Evolutionary conservation across 805 yeast species (phyloP).

Genomic region (Kodamaea sagamina): DNA sequence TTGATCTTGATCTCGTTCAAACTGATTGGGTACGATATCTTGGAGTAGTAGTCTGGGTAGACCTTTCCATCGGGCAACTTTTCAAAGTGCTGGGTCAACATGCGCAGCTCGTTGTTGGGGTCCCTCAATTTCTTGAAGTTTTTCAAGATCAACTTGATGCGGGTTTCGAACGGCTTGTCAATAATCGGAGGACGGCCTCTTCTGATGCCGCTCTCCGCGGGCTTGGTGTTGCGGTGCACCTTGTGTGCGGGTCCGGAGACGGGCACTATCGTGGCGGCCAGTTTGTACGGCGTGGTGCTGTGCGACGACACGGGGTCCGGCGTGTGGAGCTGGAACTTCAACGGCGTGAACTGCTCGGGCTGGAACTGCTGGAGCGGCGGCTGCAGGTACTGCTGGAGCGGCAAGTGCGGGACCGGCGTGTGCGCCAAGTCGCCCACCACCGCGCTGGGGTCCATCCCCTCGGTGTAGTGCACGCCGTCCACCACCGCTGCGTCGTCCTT

Average conservation of each 20-base stretch:
- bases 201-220: slow-evolving; percentile 53
- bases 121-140: slow-evolving; percentile 73
- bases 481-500: slow-evolving; percentile 14
- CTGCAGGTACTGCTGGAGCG: slow-evolving; percentile 4
- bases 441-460: slow-evolving; percentile 9
- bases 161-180: slow-evolving; percentile 87
- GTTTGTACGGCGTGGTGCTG: slow-evolving; percentile 3
- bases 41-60: slow-evolving; percentile 55
- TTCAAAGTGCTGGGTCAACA: slow-evolving; percentile 70
- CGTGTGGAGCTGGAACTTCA: slow-evolving; percentile 13
- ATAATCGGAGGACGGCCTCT: slow-evolving; percentile 91
- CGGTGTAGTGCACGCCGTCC: slow-evolving; percentile 16
- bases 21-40: slow-evolving; percentile 60
- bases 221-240: slow-evolving; percentile 5
- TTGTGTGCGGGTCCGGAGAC: background rate
- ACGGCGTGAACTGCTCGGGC: slow-evolving; percentile 10
- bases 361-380: slow-evolving; percentile 4
- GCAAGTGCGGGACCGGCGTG: slow-evolving; percentile 4
- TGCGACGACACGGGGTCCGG: slow-evolving; percentile 8
- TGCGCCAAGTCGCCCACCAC: slow-evolving; percentile 5
- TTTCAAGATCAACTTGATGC: slow-evolving; percentile 85
- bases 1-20: slow-evolving; percentile 75
- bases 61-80: slow-evolving; percentile 70
- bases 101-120: slow-evolving; percentile 45
- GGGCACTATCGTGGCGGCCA: slow-evolving; percentile 10